phyloP scores from a whole-genome alignment of 2,329 filamentous ascomycete species.

The Monosporascus sp. region DNA sequence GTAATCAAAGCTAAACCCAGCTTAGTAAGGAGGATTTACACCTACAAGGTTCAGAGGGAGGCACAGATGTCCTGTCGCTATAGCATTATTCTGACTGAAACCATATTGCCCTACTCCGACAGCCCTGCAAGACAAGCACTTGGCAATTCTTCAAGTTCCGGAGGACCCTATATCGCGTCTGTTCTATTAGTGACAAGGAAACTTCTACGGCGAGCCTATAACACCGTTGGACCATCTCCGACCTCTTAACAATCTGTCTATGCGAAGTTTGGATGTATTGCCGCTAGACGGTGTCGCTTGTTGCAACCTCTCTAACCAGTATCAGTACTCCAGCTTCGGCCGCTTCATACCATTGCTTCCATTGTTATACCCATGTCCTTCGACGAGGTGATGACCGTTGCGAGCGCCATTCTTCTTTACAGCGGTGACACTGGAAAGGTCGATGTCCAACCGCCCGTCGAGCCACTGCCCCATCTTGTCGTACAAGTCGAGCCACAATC shows the following conservation, averaged over 20 bases:
- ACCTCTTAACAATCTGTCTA: not conserved
- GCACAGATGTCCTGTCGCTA: too few species aligned
- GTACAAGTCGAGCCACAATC: constrained; percentile 36
- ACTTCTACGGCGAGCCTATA: too few species aligned
- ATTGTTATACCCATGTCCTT: not conserved
- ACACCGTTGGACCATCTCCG: not conserved
- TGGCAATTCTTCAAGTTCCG: too few species aligned
- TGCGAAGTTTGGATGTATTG: not conserved
- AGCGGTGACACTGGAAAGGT: constrained; percentile 14
- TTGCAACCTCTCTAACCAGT: too few species aligned
- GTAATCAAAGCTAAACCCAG: too few species aligned
- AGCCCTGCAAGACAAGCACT: too few species aligned
- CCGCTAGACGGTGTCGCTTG: not conserved
- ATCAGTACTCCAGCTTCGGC: not conserved
- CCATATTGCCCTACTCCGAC: too few species aligned
- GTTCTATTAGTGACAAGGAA: too few species aligned
- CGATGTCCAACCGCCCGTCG: constrained; percentile 19
- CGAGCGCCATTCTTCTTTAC: constrained; percentile 7
- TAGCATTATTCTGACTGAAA: too few species aligned
- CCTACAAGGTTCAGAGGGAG: too few species aligned
- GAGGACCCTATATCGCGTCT: too few species aligned
- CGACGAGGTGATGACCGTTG: constrained; percentile 3
- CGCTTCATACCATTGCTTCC: not conserved
- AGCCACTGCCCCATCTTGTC: constrained; percentile 30
- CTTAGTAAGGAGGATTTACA: too few species aligned